Evolutionary conservation across 2,329 filamentous ascomycete genomes (phyloP).

Genomic region (Emericellopsis cladophorae): DNA sequence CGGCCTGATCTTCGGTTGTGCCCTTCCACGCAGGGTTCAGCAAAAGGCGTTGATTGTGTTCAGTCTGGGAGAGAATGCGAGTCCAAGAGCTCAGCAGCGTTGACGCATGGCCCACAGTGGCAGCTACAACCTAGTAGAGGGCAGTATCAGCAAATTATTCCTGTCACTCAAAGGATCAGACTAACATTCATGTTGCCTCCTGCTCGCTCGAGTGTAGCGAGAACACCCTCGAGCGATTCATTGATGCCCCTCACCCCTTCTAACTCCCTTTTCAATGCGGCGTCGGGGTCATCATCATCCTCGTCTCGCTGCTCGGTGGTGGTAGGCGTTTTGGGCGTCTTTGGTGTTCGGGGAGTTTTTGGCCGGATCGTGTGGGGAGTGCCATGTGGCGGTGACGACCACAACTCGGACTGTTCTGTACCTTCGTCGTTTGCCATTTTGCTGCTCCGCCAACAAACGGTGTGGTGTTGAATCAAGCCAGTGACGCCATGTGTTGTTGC

Average conservation of each 20-base stretch:
- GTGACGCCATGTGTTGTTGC: background rate
- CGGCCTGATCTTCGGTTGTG: constrained; percentile 72
- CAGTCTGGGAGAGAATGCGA: constrained; percentile 87
- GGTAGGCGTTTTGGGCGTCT: constrained; percentile 32
- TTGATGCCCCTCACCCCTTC: constrained; percentile 80
- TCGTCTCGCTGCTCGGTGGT: constrained; percentile 20
- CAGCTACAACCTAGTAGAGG: constrained; percentile 53
- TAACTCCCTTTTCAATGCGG: constrained; percentile 63
- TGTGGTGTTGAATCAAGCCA: background rate
- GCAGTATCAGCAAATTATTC: background rate
- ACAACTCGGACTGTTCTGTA: constrained; percentile 34
- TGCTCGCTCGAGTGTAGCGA: constrained; percentile 58
- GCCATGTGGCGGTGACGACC: constrained; percentile 28
- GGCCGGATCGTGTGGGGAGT: constrained; percentile 15
- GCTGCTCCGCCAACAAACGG: background rate
- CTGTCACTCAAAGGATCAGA: background rate
- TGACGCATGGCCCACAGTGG: constrained; percentile 77
- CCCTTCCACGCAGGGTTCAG: constrained; percentile 85
- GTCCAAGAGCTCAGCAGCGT: constrained; percentile 92
- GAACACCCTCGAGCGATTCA: constrained; percentile 67
- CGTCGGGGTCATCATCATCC: constrained; percentile 55
- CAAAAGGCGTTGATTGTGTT: constrained; percentile 90
- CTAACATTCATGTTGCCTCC: constrained; percentile 65
- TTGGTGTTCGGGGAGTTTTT: constrained; percentile 33
- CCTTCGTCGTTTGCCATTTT: constrained; percentile 11